A percentile compares a stretch with the other conserved stretches of the same genome.
Evolutionary conservation across 2,329 filamentous ascomycete species (phyloP).

Genomic region (Sporothrix inflata): DNA sequence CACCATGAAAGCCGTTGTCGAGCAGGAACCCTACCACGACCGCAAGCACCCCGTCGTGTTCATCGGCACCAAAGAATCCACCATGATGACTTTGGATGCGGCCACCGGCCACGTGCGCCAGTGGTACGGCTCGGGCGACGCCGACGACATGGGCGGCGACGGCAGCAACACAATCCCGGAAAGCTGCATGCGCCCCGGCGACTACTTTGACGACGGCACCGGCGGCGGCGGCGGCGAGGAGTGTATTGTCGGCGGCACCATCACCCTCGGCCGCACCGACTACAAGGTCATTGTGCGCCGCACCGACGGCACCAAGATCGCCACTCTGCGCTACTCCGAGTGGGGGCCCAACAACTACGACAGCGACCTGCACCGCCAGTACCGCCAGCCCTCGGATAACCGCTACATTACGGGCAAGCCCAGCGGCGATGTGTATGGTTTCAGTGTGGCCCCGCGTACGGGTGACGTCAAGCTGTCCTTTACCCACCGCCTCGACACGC

Average conservation of each 20-base stretch:
- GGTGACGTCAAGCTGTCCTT: slow-evolving; percentile 60
- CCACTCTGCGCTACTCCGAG: slow-evolving; percentile 89
- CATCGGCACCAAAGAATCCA: slow-evolving; percentile 88
- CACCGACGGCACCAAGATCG: slow-evolving; percentile 73
- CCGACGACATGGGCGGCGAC: slow-evolving; percentile 52
- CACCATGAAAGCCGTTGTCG: slow-evolving; percentile 86
- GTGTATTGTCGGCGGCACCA: slow-evolving; percentile 77
- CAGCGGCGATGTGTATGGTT: slow-evolving; percentile 81
- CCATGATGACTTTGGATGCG: slow-evolving; percentile 86
- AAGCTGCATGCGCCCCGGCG: slow-evolving; percentile 73
- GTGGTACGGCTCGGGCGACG: slow-evolving; percentile 76
- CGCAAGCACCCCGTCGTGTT: slow-evolving; percentile 81
- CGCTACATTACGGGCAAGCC: slow-evolving; percentile 87
- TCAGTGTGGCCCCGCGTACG: slow-evolving; percentile 61
- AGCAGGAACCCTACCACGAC: slow-evolving; percentile 74
- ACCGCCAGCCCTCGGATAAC: slow-evolving; percentile 77
- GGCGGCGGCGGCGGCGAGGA: slow-evolving; percentile 68
- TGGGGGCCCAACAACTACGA: slow-evolving; percentile 94
- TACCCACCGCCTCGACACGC: slow-evolving; percentile 70
- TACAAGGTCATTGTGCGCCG: slow-evolving; percentile 88
- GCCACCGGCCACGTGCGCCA: slow-evolving; percentile 80
- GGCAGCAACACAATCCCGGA: slow-evolving; percentile 63
- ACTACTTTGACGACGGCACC: slow-evolving; percentile 58
- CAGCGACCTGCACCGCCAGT: slow-evolving; percentile 82
- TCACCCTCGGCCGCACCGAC: slow-evolving; percentile 83